These are phyloP conservation scores for Globisporangium perplexum DNA, from an alignment of 352 stramenopile species.

Conservation along the genomic window DNA sequence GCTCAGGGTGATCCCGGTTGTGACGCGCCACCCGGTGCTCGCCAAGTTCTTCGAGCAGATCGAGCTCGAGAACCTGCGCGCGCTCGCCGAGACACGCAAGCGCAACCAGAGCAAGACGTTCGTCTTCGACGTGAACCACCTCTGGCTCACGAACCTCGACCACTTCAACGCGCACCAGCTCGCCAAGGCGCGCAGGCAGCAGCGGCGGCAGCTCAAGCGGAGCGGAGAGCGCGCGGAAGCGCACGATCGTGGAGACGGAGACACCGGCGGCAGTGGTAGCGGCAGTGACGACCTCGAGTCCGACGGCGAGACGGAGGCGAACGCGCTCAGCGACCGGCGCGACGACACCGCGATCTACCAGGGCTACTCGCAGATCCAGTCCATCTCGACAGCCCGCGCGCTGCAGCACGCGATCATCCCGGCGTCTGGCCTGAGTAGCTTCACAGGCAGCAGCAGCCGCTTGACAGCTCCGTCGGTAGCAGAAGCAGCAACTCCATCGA, in stretches of 20 bases:
- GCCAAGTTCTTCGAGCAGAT: slow-evolving; percentile 52
- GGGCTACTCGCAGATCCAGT: slow-evolving; percentile 77
- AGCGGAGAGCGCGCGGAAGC: neutral
- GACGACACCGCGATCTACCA: slow-evolving; percentile 56
- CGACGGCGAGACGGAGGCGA: slow-evolving; percentile 7
- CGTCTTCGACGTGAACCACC: slow-evolving; percentile 85
- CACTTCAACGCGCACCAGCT: slow-evolving; percentile 66
- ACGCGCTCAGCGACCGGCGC: slow-evolving; percentile 34
- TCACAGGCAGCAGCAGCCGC: neutral
- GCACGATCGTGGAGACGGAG: neutral
- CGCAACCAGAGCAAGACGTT: slow-evolving; percentile 78
- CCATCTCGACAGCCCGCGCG: slow-evolving; percentile 49
- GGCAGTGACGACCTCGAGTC: neutral
- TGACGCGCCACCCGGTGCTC: slow-evolving; percentile 66
- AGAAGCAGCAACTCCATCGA: neutral
- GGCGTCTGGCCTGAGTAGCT: slow-evolving; percentile 7
- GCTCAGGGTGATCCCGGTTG: slow-evolving; percentile 38
- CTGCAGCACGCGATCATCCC: slow-evolving; percentile 47
- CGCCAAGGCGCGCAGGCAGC: slow-evolving; percentile 9
- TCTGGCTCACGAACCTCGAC: slow-evolving; percentile 90
- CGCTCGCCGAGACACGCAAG: slow-evolving; percentile 49
- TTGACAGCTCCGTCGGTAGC: neutral
- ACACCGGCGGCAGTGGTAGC: neutral
- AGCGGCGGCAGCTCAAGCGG: slow-evolving; percentile 3
- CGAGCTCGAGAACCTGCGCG: slow-evolving; percentile 66